Conservation (phyloP, 2,329 filamentous ascomycete genomes). For the Gliomastix tumulicola region DNA sequence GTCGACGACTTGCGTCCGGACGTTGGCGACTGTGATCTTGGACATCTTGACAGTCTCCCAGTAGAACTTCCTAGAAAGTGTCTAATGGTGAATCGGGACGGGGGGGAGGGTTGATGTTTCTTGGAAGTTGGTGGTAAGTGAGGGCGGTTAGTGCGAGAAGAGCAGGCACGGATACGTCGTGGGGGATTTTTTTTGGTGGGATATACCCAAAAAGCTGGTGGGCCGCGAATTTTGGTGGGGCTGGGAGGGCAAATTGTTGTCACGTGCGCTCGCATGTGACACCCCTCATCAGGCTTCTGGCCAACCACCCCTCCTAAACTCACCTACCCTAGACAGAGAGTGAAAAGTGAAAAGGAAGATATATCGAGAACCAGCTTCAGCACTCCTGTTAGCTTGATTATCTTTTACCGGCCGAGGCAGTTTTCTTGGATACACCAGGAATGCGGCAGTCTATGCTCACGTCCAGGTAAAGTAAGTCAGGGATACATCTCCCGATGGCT, state of each 20-base stretch:
- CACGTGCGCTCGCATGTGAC: conserved; percentile 24
- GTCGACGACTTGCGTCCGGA: conserved; percentile 88
- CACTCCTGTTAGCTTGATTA: too few species aligned
- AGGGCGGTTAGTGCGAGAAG: conserved; percentile 10
- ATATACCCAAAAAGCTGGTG: conserved; percentile 16
- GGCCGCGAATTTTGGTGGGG: conserved; percentile 9
- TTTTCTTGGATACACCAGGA: too few species aligned
- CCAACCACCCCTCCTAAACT: too few species aligned
- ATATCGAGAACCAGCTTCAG: too few species aligned
- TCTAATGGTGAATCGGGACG: conserved; percentile 63
- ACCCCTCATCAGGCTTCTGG: too few species aligned
- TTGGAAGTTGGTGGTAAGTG: too few species aligned
- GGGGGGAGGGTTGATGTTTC: conserved; percentile 13
- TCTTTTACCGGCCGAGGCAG: too few species aligned
- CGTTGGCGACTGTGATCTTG: conserved; percentile 87
- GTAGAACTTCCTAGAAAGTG: conserved; percentile 63
- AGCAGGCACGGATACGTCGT: background rate
- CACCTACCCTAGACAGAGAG: too few species aligned
- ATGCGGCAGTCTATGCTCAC: too few species aligned
- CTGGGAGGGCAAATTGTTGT: conserved; percentile 25
- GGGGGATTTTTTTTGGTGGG: conserved; percentile 8
- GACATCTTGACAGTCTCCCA: conserved; percentile 88
- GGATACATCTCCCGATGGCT: too few species aligned
- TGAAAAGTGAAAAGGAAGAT: too few species aligned
- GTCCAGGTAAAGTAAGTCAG: too few species aligned